A percentile compares a stretch with the other conserved stretches of the same genome.
phyloP scores from a whole-genome alignment of 805 yeast genomes.

The Cyberlindnera mycetangii region DNA sequence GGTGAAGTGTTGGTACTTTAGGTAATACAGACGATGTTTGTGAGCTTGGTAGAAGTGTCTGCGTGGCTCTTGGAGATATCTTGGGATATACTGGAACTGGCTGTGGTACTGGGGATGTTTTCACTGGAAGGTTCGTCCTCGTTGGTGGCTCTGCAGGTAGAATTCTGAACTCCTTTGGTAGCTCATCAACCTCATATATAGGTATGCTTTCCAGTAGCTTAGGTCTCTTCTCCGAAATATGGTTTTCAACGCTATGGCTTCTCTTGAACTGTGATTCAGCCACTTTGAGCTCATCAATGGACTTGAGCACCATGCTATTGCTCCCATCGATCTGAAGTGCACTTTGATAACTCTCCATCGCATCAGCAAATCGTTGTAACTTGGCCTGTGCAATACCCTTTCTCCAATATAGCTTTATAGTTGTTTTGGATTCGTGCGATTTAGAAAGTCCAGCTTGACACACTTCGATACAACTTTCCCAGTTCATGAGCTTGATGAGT shows the following conservation, averaged over 20 bases:
- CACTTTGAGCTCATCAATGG: constrained; percentile 32
- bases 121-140: constrained; percentile 49
- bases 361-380: constrained; percentile 26
- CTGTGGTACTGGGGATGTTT: background rate
- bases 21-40: constrained; percentile 29
- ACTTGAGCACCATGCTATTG: constrained; percentile 36
- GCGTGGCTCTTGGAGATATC: background rate
- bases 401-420: constrained; percentile 51
- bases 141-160: constrained; percentile 50
- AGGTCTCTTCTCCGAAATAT: constrained; percentile 34
- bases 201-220: constrained; percentile 29
- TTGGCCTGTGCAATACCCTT: constrained; percentile 40
- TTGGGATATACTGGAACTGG: background rate
- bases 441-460: constrained; percentile 46
- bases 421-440: constrained; percentile 31
- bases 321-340: constrained; percentile 42
- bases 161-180: constrained; percentile 38
- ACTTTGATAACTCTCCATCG: constrained; percentile 31
- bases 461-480: constrained; percentile 46
- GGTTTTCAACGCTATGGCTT: constrained; percentile 46
- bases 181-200: constrained; percentile 39
- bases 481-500: constrained; percentile 48
- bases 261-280: constrained; percentile 31
- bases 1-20: constrained; percentile 44
- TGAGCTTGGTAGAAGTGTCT: background rate